Evolutionary conservation across 148 eudicot species (phyloP), one percentile per base, ranked within the genome.

Genomic region (Tetragonia tetragonoides): DNA sequence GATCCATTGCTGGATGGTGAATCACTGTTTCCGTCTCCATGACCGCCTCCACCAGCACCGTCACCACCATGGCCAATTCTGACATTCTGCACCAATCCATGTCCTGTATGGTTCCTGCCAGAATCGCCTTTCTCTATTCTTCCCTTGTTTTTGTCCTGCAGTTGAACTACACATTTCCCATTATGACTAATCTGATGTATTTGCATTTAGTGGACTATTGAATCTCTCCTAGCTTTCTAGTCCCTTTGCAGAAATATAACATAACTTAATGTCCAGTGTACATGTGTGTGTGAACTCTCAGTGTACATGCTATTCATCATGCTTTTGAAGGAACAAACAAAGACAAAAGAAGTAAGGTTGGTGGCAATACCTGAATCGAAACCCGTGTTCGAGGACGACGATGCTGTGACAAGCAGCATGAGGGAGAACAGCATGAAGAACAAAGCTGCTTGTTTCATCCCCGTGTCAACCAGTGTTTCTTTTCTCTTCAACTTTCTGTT

Each of bases 311-410:
- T 38, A 65, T 23, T 65, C 39, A 38, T 40, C n/a, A 40, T 40
- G 10, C 54, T n/a, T 47, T 8, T 18, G 20, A 21, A 47, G 4
- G n/a, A 47, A 7, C 20, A 24, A 49, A 9, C 0, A 70, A 28
- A 40, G 4, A 14, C 10, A 68, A 21, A 42, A 49, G n/a, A 47
- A 20, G 53, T 28, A 24, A 61, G 21, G 14, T 57, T n/a, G 28
- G 1, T 54, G 21, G 17, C 42, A 39, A 17, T 82, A 82, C 84
- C 84, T 59, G 77, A 38, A 60, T 28, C 38, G 41, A 34, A 68
- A 66, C 62, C 73, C 37, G 3, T 57, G 21, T 64, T 56, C 57
- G 66, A 71, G 44, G 77, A 14, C 23, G 79, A 66, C 14, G 77
- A 66, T 34, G 61, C 47, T 39, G 67, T 57, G 17, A 68, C 47